These are phyloP conservation scores for Candida sanyaensis DNA, from an alignment of 1,139 yeast species.

Conservation along the genomic window DNA sequence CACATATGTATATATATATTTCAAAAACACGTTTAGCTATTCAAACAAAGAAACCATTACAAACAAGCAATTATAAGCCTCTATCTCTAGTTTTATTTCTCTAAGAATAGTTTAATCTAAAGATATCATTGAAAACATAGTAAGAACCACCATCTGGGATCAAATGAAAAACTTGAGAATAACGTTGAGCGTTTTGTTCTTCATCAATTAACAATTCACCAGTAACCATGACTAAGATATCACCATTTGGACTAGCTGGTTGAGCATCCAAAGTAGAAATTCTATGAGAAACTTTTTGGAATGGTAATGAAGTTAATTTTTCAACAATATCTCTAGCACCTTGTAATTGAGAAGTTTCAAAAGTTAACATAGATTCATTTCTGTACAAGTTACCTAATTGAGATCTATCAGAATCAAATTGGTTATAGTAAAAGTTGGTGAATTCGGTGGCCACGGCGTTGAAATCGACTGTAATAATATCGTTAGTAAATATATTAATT, in stretches of 20 bases:
- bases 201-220: conserved; percentile 94
- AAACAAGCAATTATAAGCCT: too few relatives aligned
- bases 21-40: too few relatives aligned
- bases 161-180: conserved; percentile 96
- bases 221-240: conserved; percentile 95
- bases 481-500: conserved; percentile 15
- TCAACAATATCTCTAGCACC: conserved; percentile 93
- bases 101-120: conserved; percentile 82
- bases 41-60: too few relatives aligned
- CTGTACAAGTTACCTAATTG: conserved; percentile 94
- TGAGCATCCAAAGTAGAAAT: conserved; percentile 96
- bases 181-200: conserved; percentile 92
- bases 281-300: conserved; percentile 89
- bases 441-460: conserved; percentile 78
- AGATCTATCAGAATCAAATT: conserved; percentile 89
- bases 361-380: conserved; percentile 96
- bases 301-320: conserved; percentile 83
- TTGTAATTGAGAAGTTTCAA: conserved; percentile 91
- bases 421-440: conserved; percentile 92
- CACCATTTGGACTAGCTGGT: conserved; percentile 93
- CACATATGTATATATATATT: not conserved
- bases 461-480: conserved; percentile 53
- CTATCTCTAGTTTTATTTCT: not conserved
- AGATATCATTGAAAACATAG: conserved; percentile 94
- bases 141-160: conserved; percentile 90